Evolutionary conservation across 345 rosid genomes (phyloP), one percentile per base, ranked within the genome.

Genomic region (Populus simonii): DNA sequence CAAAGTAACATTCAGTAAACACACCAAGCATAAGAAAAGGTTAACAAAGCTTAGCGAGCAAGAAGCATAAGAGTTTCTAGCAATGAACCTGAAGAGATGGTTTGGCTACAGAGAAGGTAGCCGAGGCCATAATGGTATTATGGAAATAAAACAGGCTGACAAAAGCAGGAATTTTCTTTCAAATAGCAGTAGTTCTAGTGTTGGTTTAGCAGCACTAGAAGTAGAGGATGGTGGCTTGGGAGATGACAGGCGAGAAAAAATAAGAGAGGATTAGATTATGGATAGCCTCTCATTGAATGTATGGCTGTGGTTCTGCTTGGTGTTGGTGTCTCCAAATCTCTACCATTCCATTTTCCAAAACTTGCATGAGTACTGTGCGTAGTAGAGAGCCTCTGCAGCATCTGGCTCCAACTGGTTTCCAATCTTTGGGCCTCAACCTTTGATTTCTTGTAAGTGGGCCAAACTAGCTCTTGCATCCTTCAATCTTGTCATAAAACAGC

Each of bases 21-120:
- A 67, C 70, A 16, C n/a, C 41, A 8, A 74, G 83, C 39, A 53
- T 65, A 68, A 9, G 18, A 59, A 53, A 27, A 38, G 31, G 39
- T 9, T 33, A 39, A 65, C 4, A 25, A 49, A 67, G 69, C 22
- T 11, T 23, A 29, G 27, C 1, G 35, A 1, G 27, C 7, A 71
- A 72, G 36, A 17, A 70, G 17, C 38, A 2, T 7, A 39, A 61
- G 61, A 47, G 73, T 10, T 31, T 0, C n/a, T 13, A 49, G n/a
- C 8, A 43, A 38, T 22, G 74, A 41, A 94, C 98, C 96, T 90
- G 97, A 77, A 90, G 89, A 81, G 97, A 76, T 39, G 98, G 96
- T 86, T 90, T 95, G 88, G 94, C 88, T 76, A 93, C 92, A 81
- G 92, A 87, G 76, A 93, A 78, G 80, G 98, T 88, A 88, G 97